phyloP scores from a whole-genome alignment of 768 basidiomycete genomes.

The Gymnopilus junonius region DNA sequence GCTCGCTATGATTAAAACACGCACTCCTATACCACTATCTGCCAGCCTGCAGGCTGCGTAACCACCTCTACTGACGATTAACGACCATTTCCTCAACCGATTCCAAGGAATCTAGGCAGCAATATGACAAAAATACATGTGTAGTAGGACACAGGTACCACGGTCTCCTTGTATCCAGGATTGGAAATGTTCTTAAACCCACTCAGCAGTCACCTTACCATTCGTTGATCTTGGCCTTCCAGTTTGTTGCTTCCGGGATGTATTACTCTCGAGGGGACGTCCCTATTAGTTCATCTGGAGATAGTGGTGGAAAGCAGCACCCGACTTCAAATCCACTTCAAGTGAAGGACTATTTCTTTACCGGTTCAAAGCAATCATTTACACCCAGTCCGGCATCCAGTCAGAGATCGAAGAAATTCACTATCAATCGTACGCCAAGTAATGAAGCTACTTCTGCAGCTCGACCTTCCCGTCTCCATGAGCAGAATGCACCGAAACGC shows the following conservation, averaged over 20 bases:
- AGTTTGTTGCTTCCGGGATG: background rate
- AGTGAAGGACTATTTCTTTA: slow-evolving; percentile 2
- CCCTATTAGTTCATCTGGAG: background rate
- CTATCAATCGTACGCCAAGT: slow-evolving; percentile 1
- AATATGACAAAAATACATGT: slow-evolving; percentile 15
- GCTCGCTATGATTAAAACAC: background rate
- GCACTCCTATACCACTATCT: background rate
- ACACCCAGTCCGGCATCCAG: background rate
- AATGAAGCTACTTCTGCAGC: background rate
- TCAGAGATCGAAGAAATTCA: background rate
- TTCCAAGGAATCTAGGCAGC: background rate
- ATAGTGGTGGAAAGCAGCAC: background rate
- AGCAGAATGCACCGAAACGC: background rate
- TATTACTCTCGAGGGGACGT: background rate
- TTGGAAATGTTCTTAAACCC: slow-evolving; percentile 16
- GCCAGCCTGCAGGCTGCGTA: background rate
- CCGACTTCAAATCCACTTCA: background rate
- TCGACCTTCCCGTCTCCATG: background rate
- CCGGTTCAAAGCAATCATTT: background rate
- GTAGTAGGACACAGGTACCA: slow-evolving; percentile 12
- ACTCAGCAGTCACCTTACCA: background rate
- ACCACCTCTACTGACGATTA: background rate
- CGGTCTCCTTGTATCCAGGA: slow-evolving; percentile 16
- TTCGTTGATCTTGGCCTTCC: background rate
- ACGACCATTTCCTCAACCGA: background rate